These are phyloP conservation scores for Entomortierella beljakovae DNA, from an alignment of 192 early-diverging fungal genomes.

Conservation along the genomic window DNA sequence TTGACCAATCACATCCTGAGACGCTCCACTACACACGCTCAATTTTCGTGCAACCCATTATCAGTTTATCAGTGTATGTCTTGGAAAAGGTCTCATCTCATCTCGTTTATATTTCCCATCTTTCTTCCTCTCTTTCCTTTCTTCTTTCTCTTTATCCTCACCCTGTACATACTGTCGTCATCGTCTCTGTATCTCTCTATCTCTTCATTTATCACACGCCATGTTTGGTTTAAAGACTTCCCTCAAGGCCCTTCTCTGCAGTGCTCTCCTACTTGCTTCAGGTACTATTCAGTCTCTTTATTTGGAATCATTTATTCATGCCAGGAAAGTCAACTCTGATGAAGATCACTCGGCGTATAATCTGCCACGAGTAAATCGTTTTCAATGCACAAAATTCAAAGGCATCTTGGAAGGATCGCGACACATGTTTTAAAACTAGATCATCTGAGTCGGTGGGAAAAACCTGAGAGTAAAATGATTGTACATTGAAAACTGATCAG, in stretches of 20 bases:
- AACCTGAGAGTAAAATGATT: no score
- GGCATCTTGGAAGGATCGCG: background rate
- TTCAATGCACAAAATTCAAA: background rate
- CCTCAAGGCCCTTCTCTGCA: conserved; percentile 49
- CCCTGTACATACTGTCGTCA: conserved; percentile 5
- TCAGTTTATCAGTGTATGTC: background rate
- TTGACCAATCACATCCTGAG: conserved; percentile 51
- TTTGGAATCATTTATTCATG: no score
- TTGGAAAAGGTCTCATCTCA: background rate
- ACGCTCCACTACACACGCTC: conserved; percentile 21
- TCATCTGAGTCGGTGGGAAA: no score
- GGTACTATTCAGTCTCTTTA: conserved; percentile 17
- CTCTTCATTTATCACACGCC: background rate
- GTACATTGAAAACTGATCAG: no score
- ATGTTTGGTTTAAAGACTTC: conserved; percentile 52
- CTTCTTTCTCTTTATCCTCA: conserved; percentile 1
- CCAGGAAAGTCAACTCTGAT: background rate
- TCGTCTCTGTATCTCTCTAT: conserved; percentile 9
- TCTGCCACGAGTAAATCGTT: background rate
- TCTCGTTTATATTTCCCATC: background rate
- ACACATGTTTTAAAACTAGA: background rate
- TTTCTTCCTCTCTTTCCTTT: conserved; percentile 13
- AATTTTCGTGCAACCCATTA: background rate
- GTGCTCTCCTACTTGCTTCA: conserved; percentile 46
- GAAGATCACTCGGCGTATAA: background rate